Percentiles rank a stretch among this genome's conserved stretches.
phyloP scores from a whole-genome alignment of 208 protist species.

The Herpetomonas muscarum region DNA sequence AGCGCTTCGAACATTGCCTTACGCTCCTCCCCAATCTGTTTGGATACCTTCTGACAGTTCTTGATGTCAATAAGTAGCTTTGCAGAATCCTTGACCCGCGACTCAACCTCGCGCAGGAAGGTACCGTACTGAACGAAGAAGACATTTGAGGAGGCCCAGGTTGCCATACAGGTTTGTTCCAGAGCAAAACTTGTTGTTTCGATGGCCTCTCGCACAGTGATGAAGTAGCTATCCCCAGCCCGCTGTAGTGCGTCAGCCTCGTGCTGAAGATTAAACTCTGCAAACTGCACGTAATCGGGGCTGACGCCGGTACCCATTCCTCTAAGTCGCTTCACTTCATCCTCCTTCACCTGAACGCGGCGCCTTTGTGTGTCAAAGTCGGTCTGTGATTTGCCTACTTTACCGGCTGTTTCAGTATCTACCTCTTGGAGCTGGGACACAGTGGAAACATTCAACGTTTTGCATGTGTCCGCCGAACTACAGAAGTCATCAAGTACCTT shows the following conservation, averaged over 20 bases:
- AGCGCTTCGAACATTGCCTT: slow-evolving; percentile 18
- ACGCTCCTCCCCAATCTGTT: slow-evolving; percentile 36
- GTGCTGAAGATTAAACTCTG: slow-evolving; percentile 23
- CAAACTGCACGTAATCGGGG: slow-evolving; percentile 10
- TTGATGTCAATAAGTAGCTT: slow-evolving; percentile 35
- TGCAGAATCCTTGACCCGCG: slow-evolving; percentile 17
- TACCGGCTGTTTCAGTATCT: slow-evolving; percentile 19
- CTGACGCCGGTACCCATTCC: slow-evolving; percentile 4
- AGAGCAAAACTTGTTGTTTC: slow-evolving; percentile 40
- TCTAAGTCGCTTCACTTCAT: slow-evolving; percentile 4
- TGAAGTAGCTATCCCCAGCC: slow-evolving; percentile 29
- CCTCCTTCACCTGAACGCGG: slow-evolving; percentile 34
- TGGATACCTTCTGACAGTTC: slow-evolving; percentile 53
- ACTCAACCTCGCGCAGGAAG: slow-evolving; percentile 33
- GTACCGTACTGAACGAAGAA: slow-evolving; percentile 53
- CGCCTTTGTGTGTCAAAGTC: slow-evolving; percentile 52
- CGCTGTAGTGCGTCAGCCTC: slow-evolving; percentile 22
- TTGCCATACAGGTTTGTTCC: slow-evolving; percentile 67
- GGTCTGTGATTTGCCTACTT: slow-evolving; percentile 29
- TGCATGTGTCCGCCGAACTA: slow-evolving; percentile 21
- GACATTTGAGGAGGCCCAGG: slow-evolving; percentile 62
- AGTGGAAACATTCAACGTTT: slow-evolving; percentile 23
- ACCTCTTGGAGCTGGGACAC: slow-evolving; percentile 35
- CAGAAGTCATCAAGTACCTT: slow-evolving; percentile 23
- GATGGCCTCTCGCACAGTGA: slow-evolving; percentile 36